These are phyloP conservation scores for Scutellaria baicalensis DNA, from an alignment of 257 asterid genomes.

Conservation along the genomic window DNA sequence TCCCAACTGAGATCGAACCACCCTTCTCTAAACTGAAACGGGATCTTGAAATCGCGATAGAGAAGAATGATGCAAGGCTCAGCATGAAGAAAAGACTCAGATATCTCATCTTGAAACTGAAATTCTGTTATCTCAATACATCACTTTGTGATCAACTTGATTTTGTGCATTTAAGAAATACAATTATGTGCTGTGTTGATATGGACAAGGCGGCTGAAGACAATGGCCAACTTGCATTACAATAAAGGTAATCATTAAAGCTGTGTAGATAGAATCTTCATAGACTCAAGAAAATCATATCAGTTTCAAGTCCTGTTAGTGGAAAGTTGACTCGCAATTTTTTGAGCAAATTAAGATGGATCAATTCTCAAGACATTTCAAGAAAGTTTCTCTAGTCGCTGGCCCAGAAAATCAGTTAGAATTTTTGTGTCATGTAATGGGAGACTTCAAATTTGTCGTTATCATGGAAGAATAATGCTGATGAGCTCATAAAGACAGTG, in stretches of 20 bases:
- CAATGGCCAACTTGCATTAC: constrained; percentile 5
- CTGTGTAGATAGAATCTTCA: background rate
- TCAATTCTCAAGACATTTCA: too few species aligned
- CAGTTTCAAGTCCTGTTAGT: background rate
- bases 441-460: background rate
- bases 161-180: background rate
- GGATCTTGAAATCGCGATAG: constrained; percentile 18
- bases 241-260: background rate
- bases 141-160: too few species aligned
- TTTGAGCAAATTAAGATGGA: too few species aligned
- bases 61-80: background rate
- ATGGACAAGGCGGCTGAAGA: constrained; percentile 17
- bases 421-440: background rate
- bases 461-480: background rate
- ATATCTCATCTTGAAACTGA: constrained; percentile 14
- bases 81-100: constrained; percentile 1
- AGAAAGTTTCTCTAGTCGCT: too few species aligned
- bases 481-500: background rate
- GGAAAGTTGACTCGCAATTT: constrained; percentile 8
- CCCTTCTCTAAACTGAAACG: constrained; percentile 23
- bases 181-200: background rate
- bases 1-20: constrained; percentile 38
- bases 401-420: background rate
- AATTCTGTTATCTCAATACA: background rate
- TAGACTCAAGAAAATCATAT: background rate